Conservation (phyloP, 2,329 filamentous ascomycete genomes). For the Neonectria coccinea region DNA sequence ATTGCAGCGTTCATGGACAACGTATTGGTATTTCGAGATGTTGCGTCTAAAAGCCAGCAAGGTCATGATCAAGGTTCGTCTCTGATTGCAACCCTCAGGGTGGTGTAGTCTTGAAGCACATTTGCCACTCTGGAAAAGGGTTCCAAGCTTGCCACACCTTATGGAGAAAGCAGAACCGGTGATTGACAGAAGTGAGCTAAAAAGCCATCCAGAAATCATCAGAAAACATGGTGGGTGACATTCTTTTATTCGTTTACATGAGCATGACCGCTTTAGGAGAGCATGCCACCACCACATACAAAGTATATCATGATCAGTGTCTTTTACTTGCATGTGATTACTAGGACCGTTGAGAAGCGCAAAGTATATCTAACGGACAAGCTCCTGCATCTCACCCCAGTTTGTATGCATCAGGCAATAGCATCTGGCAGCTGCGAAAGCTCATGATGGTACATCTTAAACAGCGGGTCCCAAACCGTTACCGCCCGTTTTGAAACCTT, state of each 20-base stretch:
- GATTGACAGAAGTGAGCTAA: neutral
- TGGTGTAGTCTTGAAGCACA: neutral
- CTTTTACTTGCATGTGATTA: neutral
- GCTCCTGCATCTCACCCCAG: neutral
- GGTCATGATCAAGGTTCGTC: neutral
- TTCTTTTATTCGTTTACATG: neutral
- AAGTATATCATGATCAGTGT: neutral
- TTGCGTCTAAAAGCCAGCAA: neutral
- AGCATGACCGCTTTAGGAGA: no score
- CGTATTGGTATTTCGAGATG: neutral
- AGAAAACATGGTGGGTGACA: neutral
- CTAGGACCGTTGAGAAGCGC: neutral
- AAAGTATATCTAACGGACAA: neutral
- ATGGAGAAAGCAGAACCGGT: neutral
- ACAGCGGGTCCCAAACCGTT: conserved; percentile 62
- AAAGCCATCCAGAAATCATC: neutral
- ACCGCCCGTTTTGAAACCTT: conserved; percentile 55
- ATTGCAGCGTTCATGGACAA: neutral
- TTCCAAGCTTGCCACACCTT: neutral
- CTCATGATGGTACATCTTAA: conserved; percentile 58
- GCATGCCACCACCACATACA: neutral
- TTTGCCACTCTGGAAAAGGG: neutral
- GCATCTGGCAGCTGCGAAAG: conserved; percentile 55
- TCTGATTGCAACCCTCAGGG: neutral
- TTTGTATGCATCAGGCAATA: conserved; percentile 1